Conservation (phyloP, 2,329 filamentous ascomycete species). For the Pseudovirgaria hyperparasitica region DNA sequence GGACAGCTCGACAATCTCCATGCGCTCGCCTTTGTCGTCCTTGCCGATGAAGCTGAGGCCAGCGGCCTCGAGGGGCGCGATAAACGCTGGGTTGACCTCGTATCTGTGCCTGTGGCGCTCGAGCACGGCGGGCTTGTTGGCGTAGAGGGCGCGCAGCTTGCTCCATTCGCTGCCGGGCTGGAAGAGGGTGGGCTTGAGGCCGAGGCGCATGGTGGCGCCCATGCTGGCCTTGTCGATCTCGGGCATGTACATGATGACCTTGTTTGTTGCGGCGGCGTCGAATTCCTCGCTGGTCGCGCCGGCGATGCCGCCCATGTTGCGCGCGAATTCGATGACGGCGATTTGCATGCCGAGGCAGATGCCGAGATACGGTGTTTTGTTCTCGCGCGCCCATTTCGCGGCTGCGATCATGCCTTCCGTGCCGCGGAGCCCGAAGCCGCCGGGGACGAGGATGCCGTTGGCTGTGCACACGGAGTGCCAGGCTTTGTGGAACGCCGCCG, state of each 20-base stretch:
- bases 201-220: constrained; percentile 80
- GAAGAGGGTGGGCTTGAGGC: constrained; percentile 62
- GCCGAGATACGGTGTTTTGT: constrained; percentile 71
- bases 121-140: constrained; percentile 31
- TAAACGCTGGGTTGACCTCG: constrained; percentile 73
- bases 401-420: constrained; percentile 83
- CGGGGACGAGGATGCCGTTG: constrained; percentile 55
- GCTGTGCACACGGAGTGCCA: constrained; percentile 72
- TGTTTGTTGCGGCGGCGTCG: constrained; percentile 47
- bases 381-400: constrained; percentile 75
- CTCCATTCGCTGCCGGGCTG: constrained; percentile 66
- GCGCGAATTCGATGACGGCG: constrained; percentile 78
- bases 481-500: constrained; percentile 68
- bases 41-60: constrained; percentile 69
- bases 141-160: constrained; percentile 64
- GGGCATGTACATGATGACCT: constrained; percentile 83
- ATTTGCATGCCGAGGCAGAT: constrained; percentile 91
- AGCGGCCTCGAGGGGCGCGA: constrained; percentile 52
- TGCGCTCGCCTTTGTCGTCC: constrained; percentile 63
- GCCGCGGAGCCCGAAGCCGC: constrained; percentile 70
- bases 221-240: constrained; percentile 66
- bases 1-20: constrained; percentile 73
- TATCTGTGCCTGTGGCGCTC: constrained; percentile 85
- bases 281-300: constrained; percentile 46
- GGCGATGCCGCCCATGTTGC: constrained; percentile 56